Base-by-base conservation (phyloP, 1,284 basidiomycete genomes). In the Leccinum solheimii region DNA sequence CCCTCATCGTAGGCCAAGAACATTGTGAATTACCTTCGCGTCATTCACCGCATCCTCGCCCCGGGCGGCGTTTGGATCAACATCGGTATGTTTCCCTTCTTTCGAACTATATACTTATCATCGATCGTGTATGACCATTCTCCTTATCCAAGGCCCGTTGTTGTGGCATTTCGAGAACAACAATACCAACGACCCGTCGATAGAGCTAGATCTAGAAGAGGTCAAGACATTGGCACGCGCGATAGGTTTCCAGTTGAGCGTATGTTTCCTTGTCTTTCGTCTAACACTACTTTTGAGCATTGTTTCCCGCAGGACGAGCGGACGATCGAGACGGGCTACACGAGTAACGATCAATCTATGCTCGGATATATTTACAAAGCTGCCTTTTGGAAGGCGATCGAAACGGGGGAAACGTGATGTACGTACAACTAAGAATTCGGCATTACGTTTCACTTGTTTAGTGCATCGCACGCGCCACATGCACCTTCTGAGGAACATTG, bases 101-200 rank as follows among this genome's bases (percentile, higher is more conserved):
- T 19, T 50, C 3, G 21, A 11, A 14, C 5, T 11, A n/a, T 38
- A 36, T 49, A 0, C 9, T 8, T 21, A 6, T 27, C 26, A 2
- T 30, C 51, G n/a, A 36, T 9, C 4, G 0, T 21, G 13, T 0
- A 13, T 21, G 32, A n/a, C 53, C 16, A 7, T 38, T 11, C 19
- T 26, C 13, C 32, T 23, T 9, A 3, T 9, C 11, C 56, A 66
- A 87, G 95, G 97, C 1, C 97, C 97, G 0, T 78, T 98, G 1
- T 78, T 98, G 30, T 99, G 97, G 96, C 96, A 99, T 74, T 98
- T 90, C 78, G 95, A 98, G 73, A 95, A 95, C 75, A 92, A 91
- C 69, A 83, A 77, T 43, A 86, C 87, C 8, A 86, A 86, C 66
- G 93, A 95, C 60, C 84, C 88, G 8, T 94, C 90, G 9, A 84